These are phyloP conservation scores for Phytophthora tentaculata DNA, from an alignment of 352 stramenopile genomes.

Conservation along the genomic window DNA sequence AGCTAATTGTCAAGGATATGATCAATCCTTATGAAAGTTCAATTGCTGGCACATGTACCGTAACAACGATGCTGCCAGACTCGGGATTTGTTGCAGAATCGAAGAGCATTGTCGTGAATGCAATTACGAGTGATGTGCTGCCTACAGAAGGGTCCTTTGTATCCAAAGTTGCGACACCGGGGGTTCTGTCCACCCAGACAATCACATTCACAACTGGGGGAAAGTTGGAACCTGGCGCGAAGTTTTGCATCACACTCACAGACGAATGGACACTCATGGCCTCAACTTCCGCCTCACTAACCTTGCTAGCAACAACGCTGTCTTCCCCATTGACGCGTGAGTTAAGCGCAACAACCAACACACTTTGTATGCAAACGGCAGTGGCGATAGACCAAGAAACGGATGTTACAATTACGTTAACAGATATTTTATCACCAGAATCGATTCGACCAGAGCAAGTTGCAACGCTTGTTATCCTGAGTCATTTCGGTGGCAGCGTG, in stretches of 20 bases:
- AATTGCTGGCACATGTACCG: slow-evolving; percentile 10
- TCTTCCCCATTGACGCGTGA: slow-evolving; percentile 10
- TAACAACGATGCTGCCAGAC: slow-evolving; percentile 53
- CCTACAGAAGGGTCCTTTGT: slow-evolving; percentile 36
- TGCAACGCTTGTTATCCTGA: slow-evolving; percentile 37
- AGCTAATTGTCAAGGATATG: slow-evolving; percentile 54
- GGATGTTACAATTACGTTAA: slow-evolving; percentile 43
- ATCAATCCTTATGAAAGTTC: slow-evolving; percentile 58
- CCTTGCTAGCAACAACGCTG: slow-evolving; percentile 3
- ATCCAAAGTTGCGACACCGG: slow-evolving; percentile 51
- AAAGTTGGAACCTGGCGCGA: slow-evolving; percentile 43
- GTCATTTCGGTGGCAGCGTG: slow-evolving; percentile 54
- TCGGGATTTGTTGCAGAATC: slow-evolving; percentile 57
- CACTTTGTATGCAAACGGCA: slow-evolving; percentile 38
- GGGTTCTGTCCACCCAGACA: slow-evolving; percentile 52
- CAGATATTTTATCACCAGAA: slow-evolving; percentile 51
- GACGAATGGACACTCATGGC: slow-evolving; percentile 48
- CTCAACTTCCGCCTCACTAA: slow-evolving; percentile 35
- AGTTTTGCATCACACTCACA: slow-evolving; percentile 44
- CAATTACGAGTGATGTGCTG: slow-evolving; percentile 43
- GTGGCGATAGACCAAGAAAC: slow-evolving; percentile 47
- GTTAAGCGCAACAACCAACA: slow-evolving; percentile 18
- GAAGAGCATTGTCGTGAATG: slow-evolving; percentile 45
- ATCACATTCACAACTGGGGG: slow-evolving; percentile 51
- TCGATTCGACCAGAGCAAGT: slow-evolving; percentile 37